Evolutionary conservation across 2,329 filamentous ascomycete species (phyloP), one percentile per base, ranked within the genome.

Genomic region (Pestalotiopsis sp.): DNA sequence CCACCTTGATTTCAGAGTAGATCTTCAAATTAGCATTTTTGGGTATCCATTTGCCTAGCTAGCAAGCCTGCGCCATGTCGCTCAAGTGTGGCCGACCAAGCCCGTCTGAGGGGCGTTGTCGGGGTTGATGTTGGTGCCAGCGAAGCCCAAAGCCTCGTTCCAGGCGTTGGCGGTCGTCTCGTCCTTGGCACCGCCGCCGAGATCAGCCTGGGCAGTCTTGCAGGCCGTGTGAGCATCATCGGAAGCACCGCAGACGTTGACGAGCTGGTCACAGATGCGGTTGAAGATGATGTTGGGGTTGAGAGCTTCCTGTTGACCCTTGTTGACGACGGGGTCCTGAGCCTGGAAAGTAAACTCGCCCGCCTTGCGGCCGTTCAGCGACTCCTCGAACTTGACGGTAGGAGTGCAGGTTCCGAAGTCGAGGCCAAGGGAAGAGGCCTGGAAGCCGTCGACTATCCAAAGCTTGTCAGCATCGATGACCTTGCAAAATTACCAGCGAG

Each of bases 281-380:
- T 91, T 92, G 77, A 89, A 91, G 83, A 92, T 92, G 83, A 92
- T 92, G 82, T 88, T 87, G 68, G 90, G 90, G 86, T 92, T 92
- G 60, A 92, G 83, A 9, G 90, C 90, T 76, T 92, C 90, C 74
- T 89, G 80, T 79, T 92, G 90, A 65, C 87, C 87, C 75, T 88
- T 82, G 71, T 88, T 86, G 68, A 91, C 86, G 20, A 87, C 80
- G 9, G 87, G 81, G 76, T 92, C 90, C 62, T 86, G 86, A 65
- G 91, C 86, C 78, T 91, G 88, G 86, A 92, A 93, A 64, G 90
- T 91, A 79, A 86, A 89, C 79, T 91, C 90, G 68, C 82, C 83
- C 23, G 83, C 83, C 13, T 83, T 80, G 68, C 89, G 88, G 52
- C 85, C 86, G 80, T 84, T 81, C 39, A 88, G 85, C 20, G 88